A percentile compares a stretch with the other conserved stretches of the same genome.
Conservation (phyloP, 2,329 filamentous ascomycete species). For the Amphichorda felina region DNA sequence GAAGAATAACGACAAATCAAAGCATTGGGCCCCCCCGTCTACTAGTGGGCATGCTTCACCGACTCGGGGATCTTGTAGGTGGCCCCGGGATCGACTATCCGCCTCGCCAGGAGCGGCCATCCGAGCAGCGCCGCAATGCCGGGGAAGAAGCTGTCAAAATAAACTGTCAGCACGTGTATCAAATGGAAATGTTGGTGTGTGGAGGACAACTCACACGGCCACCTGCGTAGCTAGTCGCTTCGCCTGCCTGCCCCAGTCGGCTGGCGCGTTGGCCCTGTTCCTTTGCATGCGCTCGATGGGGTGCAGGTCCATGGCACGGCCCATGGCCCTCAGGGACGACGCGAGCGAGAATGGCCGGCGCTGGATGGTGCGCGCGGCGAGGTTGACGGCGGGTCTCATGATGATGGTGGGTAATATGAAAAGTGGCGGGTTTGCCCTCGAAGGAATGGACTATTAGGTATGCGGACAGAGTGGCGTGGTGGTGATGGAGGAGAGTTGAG, state of each 20-base stretch:
- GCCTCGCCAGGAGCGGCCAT: constrained; percentile 19
- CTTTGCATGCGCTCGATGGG: constrained; percentile 20
- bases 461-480: too few relatives aligned
- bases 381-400: not conserved
- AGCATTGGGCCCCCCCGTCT: not conserved
- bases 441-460: too few relatives aligned
- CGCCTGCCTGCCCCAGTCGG: constrained; percentile 18
- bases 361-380: not conserved
- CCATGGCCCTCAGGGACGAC: constrained; percentile 16
- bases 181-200: too few relatives aligned
- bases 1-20: not conserved
- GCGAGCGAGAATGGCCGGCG: constrained; percentile 22
- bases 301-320: constrained; percentile 21
- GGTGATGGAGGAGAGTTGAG: too few relatives aligned
- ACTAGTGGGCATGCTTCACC: not conserved
- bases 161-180: too few relatives aligned
- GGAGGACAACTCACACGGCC: constrained; percentile 23
- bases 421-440: too few relatives aligned
- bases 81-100: constrained; percentile 6
- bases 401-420: too few relatives aligned
- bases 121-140: constrained; percentile 18
- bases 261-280: constrained; percentile 12
- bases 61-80: too few relatives aligned
- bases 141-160: constrained; percentile 19
- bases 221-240: constrained; percentile 18